phyloP scores from a whole-genome alignment of 2,329 filamentous ascomycete species.

The Xylaria sp. region DNA sequence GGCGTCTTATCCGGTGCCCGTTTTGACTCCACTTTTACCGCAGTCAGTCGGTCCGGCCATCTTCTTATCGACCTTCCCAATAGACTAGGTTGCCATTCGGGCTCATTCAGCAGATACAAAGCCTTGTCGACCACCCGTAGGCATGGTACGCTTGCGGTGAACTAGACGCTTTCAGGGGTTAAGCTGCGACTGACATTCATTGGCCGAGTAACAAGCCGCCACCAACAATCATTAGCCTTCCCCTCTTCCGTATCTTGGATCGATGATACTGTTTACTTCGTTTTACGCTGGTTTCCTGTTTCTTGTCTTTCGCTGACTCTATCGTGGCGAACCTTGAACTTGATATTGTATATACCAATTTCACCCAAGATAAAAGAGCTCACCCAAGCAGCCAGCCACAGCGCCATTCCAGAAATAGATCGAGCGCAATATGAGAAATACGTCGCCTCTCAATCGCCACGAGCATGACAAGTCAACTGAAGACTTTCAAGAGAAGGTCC shows the following conservation, averaged over 20 bases:
- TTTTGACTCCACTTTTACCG: too few relatives aligned
- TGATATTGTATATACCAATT: background rate
- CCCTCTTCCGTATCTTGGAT: background rate
- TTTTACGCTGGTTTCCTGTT: background rate
- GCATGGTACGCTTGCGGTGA: too few relatives aligned
- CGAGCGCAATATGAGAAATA: background rate
- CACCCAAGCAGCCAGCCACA: too few relatives aligned
- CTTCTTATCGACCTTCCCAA: too few relatives aligned
- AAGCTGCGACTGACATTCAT: background rate
- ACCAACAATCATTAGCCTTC: background rate
- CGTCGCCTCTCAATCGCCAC: background rate
- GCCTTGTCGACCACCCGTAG: too few relatives aligned
- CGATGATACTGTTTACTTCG: background rate
- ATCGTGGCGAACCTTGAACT: background rate
- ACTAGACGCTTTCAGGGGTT: background rate
- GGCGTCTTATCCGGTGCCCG: too few relatives aligned
- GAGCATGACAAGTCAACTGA: background rate
- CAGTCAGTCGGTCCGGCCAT: too few relatives aligned
- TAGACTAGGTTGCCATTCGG: too few relatives aligned
- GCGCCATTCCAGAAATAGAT: background rate
- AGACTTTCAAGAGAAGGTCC: background rate
- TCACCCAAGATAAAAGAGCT: too few relatives aligned
- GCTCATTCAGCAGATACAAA: too few relatives aligned
- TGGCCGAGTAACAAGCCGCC: background rate
- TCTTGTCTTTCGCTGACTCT: background rate